Evolutionary conservation across 176 grass and related monocot genomes (phyloP).

Genomic region (Echinochloa phyllopogon): DNA sequence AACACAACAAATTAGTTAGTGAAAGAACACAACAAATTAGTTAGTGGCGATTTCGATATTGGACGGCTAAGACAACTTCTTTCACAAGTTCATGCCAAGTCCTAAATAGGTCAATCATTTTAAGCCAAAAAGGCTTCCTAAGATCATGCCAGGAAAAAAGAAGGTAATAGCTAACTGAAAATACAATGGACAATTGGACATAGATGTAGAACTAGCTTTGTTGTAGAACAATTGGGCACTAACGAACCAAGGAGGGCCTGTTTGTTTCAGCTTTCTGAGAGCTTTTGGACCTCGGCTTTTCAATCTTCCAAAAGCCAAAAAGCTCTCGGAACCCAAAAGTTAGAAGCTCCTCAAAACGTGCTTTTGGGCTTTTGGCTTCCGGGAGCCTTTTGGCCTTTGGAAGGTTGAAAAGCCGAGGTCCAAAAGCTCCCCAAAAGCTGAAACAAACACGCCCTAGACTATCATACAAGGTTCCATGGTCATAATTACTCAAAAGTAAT

Average conservation of each 20-base stretch:
- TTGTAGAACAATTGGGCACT: background rate
- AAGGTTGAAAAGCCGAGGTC: no score
- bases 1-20: background rate
- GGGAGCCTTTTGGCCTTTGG: no score
- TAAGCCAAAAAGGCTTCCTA: background rate
- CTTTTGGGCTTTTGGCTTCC: no score
- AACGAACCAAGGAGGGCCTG: background rate
- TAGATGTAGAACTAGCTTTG: background rate
- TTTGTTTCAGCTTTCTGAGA: no score
- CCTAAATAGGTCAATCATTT: background rate
- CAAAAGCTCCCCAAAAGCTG: no score
- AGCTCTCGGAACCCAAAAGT: no score
- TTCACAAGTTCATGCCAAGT: background rate
- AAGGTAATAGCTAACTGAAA: background rate
- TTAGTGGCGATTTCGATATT: background rate
- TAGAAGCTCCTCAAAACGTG: no score
- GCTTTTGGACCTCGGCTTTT: no score
- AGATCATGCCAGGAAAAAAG: background rate
- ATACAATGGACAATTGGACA: background rate
- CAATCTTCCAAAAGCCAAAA: no score
- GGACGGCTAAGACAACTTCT: background rate
- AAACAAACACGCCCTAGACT: no score
- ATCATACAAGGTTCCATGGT: background rate
- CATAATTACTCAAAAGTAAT: background rate
- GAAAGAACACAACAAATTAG: background rate